Evolutionary conservation across 495 filamentous ascomycete genomes (phyloP).

Genomic region (Talaromyces proteolyticus): DNA sequence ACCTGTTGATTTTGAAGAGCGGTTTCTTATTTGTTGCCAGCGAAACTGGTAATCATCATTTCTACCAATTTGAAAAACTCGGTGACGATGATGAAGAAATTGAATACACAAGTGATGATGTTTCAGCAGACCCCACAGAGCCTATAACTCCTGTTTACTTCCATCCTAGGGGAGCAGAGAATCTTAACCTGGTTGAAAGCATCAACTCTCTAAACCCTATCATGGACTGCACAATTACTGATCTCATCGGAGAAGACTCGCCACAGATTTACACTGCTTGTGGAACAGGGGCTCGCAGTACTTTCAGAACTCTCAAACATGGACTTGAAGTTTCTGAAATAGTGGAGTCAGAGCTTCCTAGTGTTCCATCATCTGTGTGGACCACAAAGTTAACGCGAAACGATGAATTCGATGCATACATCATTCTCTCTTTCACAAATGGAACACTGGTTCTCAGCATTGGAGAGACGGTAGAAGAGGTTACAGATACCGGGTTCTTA

Average conservation of each 20-base stretch:
- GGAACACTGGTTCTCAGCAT: conserved; percentile 85
- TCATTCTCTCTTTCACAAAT: conserved; percentile 63
- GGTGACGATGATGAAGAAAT: conserved; percentile 92
- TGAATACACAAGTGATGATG: conserved; percentile 78
- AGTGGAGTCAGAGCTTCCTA: conserved; percentile 83
- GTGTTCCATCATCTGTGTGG: conserved; percentile 85
- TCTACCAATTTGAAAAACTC: conserved; percentile 96
- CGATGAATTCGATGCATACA: conserved; percentile 82
- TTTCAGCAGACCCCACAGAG: conserved; percentile 64
- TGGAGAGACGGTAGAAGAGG: conserved; percentile 93
- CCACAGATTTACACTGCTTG: conserved; percentile 94
- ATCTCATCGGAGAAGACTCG: conserved; percentile 84
- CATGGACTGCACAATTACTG: conserved; percentile 83
- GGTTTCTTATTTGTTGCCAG: conserved; percentile 92
- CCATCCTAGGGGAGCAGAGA: conserved; percentile 70
- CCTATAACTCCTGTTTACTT: conserved; percentile 76
- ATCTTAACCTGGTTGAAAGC: conserved; percentile 77
- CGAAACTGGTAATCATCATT: conserved; percentile 87
- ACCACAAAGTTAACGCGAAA: conserved; percentile 79
- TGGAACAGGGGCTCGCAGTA: conserved; percentile 81
- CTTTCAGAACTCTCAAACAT: conserved; percentile 86
- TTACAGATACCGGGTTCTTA: conserved; percentile 86
- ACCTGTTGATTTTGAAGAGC: conserved; percentile 87
- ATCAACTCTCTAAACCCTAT: conserved; percentile 88
- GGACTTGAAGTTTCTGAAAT: conserved; percentile 91